Base-by-base conservation (phyloP, 1,284 basidiomycete species). In the Boletus mariae region DNA sequence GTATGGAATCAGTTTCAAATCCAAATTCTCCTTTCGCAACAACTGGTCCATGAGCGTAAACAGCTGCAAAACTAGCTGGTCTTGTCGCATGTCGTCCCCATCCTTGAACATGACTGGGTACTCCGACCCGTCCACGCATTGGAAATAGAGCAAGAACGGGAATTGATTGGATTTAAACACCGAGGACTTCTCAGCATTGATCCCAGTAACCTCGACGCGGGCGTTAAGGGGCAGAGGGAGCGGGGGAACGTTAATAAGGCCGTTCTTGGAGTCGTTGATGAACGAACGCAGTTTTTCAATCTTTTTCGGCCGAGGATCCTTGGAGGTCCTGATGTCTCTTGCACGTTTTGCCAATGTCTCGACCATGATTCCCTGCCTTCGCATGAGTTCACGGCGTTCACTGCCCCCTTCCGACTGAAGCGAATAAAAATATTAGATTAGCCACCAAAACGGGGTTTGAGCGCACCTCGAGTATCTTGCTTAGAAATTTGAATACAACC, bases 91-190 rank as follows among this genome's bases (percentile, higher is more conserved):
- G 68, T 99, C 97, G 68, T 99, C 97, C 6, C 97, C 97, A 61
- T 98, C 95, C 72, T 99, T 99, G 80, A 98, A 98, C 59, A 99
- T 99, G 47, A 98, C 81, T 0, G 94, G 90, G 69, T 92, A 99
- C 66, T 94, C 88, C 34, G 79, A 77, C 6, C 86, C 82, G 58
- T 87, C 80, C 40, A 83, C 73, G 57, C 88, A 88, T 65, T 92
- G 86, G 68, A 98, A 96, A 72, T 91, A 93, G 11, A 99, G 77
- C 17, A 96, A 78, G 46, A 99, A 79, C 0, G 97, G 97, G 59
- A 89, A 92, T 49, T 98, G 85, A 64, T 96, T 98, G 41, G 94
- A 98, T 71, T 99, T 99, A 82, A 99, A 99, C 29, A 99, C 87
- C 9, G 90, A 91, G 13, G 93, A 96, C 65, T 92, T 92, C 52